A percentile compares a stretch with the other conserved stretches of the same genome.
phyloP scores from a whole-genome alignment of 495 filamentous ascomycete genomes.

The Penicillium herquei region DNA sequence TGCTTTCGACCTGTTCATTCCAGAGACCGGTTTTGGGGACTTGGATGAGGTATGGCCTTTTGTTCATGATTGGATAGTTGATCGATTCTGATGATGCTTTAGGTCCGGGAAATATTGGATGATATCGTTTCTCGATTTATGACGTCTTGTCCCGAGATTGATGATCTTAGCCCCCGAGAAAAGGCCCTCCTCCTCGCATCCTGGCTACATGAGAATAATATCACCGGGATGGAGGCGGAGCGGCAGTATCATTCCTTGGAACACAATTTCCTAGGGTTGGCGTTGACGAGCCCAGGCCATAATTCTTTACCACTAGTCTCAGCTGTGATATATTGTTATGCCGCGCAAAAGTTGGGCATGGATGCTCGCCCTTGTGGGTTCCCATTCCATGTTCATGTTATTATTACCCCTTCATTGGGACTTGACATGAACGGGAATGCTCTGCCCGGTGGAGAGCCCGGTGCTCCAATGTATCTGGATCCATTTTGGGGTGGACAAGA shows the following conservation, averaged over 20 bases:
- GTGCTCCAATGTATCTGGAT: constrained; percentile 73
- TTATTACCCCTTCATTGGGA: constrained; percentile 58
- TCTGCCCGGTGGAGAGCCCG: constrained; percentile 37
- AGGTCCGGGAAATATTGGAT: constrained; percentile 65
- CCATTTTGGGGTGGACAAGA: constrained; percentile 73
- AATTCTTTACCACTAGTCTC: constrained; percentile 78
- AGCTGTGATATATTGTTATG: constrained; percentile 66
- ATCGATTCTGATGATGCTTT: constrained; percentile 10
- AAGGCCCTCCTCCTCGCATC: constrained; percentile 65
- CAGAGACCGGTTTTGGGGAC: constrained; percentile 67
- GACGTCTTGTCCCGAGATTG: constrained; percentile 46
- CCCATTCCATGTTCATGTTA: constrained; percentile 76
- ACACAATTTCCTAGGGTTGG: constrained; percentile 81
- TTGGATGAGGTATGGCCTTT: constrained; percentile 61
- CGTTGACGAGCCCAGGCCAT: constrained; percentile 57
- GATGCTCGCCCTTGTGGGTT: constrained; percentile 72
- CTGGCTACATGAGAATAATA: constrained; percentile 62
- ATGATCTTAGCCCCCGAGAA: constrained; percentile 53
- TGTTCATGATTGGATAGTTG: background rate
- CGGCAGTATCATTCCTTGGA: constrained; percentile 71
- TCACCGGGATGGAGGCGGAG: constrained; percentile 65
- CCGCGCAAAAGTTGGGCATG: constrained; percentile 65
- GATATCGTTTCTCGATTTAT: constrained; percentile 55
- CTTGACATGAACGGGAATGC: constrained; percentile 63
- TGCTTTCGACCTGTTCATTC: constrained; percentile 84